Conservation (phyloP, 345 rosid genomes). For the Eucalyptus paniculata region DNA sequence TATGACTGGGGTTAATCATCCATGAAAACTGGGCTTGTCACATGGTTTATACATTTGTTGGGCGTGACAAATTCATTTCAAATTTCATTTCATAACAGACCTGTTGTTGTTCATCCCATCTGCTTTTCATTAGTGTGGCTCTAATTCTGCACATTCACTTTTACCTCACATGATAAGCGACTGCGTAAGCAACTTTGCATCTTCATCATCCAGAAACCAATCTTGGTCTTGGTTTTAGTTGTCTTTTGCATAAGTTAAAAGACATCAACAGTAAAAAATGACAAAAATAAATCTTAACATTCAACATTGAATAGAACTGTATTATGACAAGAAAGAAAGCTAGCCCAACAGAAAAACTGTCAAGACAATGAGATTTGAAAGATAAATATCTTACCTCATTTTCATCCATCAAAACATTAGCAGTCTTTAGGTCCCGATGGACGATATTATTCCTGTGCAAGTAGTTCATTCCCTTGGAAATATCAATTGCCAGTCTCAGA, state of each 20-base stretch:
- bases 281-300: not conserved
- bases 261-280: not conserved
- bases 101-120: not conserved
- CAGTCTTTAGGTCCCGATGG: conserved; percentile 54
- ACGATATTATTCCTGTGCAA: conserved; percentile 36
- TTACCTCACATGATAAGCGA: not conserved
- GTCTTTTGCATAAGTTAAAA: not conserved
- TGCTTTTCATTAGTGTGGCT: not conserved
- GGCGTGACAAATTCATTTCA: not conserved
- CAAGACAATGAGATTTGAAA: not conserved
- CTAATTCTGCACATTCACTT: not conserved
- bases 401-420: conserved; percentile 66
- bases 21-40: not conserved
- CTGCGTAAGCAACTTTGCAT: not conserved
- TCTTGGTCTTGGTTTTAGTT: not conserved
- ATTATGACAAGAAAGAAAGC: not conserved
- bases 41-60: not conserved
- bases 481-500: conserved; percentile 51
- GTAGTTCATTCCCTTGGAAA: conserved; percentile 62
- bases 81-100: not conserved
- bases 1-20: not conserved
- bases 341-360: not conserved
- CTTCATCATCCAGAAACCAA: not conserved
- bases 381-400: conserved; percentile 35
- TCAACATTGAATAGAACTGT: not conserved